phyloP scores from a whole-genome alignment of 1,139 yeast genomes.

The Blastobotrys indianensis region DNA sequence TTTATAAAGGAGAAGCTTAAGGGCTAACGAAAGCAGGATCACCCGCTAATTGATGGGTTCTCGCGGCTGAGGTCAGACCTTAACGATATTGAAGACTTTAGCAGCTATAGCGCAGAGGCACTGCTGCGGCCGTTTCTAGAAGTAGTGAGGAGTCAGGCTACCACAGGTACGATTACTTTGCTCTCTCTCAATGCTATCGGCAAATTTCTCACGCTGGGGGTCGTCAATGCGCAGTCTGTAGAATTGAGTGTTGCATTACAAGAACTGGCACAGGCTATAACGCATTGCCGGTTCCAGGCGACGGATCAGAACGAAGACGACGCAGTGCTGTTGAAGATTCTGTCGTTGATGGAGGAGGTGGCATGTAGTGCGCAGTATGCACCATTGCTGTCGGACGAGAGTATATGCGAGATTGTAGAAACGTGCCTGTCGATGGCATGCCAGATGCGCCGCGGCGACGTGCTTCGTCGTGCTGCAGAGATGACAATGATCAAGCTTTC shows the following conservation, averaged over 20 bases:
- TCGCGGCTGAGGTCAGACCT: conserved; percentile 70
- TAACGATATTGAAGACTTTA: conserved; percentile 45
- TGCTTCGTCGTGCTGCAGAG: conserved; percentile 84
- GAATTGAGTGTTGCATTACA: conserved; percentile 47
- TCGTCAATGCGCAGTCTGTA: conserved; percentile 42
- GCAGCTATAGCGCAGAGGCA: conserved; percentile 63
- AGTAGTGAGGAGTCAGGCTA: conserved; percentile 77
- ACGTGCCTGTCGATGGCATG: conserved; percentile 90
- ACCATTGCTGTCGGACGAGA: conserved; percentile 65
- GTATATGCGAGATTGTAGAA: conserved; percentile 82
- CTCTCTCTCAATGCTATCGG: conserved; percentile 72
- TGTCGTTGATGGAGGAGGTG: conserved; percentile 65
- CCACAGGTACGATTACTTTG: conserved; percentile 81
- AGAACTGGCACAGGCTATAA: conserved; percentile 67
- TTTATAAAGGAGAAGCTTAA: not conserved
- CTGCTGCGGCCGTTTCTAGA: conserved; percentile 80
- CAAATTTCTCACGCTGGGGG: conserved; percentile 60
- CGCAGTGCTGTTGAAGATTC: conserved; percentile 77
- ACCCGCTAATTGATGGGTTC: conserved; percentile 75
- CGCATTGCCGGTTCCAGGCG: conserved; percentile 95
- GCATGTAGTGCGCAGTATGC: conserved; percentile 52
- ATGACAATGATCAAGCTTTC: conserved; percentile 72
- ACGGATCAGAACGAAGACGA: conserved; percentile 92
- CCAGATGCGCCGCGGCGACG: conserved; percentile 86
- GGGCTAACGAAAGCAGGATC: conserved; percentile 31